Conservation (phyloP, 257 asterid species). For the Anisodus tanguticus region DNA sequence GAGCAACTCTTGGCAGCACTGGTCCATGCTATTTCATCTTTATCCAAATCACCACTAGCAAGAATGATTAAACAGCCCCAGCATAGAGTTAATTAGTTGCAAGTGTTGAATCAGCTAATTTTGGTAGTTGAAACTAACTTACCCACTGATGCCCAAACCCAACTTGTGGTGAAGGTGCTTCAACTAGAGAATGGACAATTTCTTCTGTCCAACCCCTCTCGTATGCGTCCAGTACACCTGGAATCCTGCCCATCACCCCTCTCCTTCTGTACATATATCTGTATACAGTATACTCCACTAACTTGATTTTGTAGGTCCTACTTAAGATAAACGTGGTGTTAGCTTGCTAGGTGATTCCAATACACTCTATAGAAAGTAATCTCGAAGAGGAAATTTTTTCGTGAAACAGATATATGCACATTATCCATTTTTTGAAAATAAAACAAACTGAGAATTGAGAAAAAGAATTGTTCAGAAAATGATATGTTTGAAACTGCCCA, state of each 20-base stretch:
- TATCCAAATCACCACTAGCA: constrained; percentile 4
- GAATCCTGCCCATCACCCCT: background rate
- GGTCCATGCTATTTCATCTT: background rate
- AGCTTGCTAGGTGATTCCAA: constrained; percentile 1
- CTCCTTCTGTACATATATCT: background rate
- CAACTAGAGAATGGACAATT: constrained; percentile 17
- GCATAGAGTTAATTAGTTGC: background rate
- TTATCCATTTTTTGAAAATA: background rate
- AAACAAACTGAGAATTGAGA: background rate
- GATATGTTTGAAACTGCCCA: background rate
- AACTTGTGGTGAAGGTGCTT: constrained; percentile 1
- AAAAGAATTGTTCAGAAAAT: background rate
- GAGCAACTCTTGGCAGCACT: background rate
- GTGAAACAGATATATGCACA: background rate
- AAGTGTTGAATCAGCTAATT: constrained; percentile 18
- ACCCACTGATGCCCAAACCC: constrained; percentile 15
- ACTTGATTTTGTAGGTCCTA: constrained; percentile 23
- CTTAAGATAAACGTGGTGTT: constrained; percentile 8
- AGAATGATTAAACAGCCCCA: background rate
- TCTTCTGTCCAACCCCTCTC: background rate
- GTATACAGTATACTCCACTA: background rate
- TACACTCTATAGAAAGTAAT: background rate
- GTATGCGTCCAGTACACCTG: background rate
- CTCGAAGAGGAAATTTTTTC: background rate
- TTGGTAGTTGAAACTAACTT: constrained; percentile 12